Evolutionary conservation across 495 filamentous ascomycete genomes (phyloP).

Genomic region (Neurospora sp.): DNA sequence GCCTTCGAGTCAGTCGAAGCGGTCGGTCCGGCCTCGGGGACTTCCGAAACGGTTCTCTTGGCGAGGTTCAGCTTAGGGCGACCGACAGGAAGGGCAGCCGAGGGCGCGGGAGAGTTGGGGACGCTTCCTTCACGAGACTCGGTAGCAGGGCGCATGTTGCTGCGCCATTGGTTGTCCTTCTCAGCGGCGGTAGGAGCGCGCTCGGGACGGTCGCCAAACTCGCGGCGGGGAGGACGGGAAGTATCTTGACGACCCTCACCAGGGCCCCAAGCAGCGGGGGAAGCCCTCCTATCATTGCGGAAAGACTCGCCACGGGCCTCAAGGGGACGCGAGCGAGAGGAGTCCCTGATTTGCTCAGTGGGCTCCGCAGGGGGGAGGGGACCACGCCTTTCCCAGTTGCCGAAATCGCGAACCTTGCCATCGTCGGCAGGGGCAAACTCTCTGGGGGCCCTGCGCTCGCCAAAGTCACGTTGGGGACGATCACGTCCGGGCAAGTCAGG

Average conservation of each 20-base stretch:
- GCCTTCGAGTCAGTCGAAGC: conserved; percentile 55
- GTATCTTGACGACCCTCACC: conserved; percentile 35
- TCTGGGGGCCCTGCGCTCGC: conserved; percentile 29
- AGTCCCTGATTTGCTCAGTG: conserved; percentile 45
- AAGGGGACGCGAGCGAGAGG: conserved; percentile 56
- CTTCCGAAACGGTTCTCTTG: conserved; percentile 81
- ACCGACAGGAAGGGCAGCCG: conserved; percentile 40
- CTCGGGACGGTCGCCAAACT: conserved; percentile 67
- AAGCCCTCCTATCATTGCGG: conserved; percentile 52
- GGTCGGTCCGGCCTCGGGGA: conserved; percentile 20
- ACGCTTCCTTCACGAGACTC: conserved; percentile 45
- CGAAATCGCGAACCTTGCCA: conserved; percentile 76
- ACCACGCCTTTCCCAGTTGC: conserved; percentile 92
- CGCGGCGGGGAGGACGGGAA: conserved; percentile 70
- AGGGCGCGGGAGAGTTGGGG: conserved; percentile 56
- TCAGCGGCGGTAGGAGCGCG: conserved; percentile 75
- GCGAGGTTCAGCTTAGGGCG: conserved; percentile 73
- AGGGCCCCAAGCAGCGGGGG: conserved; percentile 68
- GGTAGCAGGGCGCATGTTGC: conserved; percentile 59
- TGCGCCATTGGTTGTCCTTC: conserved; percentile 77
- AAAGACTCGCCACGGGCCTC: conserved; percentile 41
- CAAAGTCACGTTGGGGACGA: conserved; percentile 38
- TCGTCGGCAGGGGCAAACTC: conserved; percentile 45
- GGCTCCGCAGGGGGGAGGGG: conserved; percentile 53
- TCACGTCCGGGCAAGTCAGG: conserved; percentile 53